phyloP scores from a whole-genome alignment of 2,329 filamentous ascomycete genomes.

The Tolypocladium tundrense region DNA sequence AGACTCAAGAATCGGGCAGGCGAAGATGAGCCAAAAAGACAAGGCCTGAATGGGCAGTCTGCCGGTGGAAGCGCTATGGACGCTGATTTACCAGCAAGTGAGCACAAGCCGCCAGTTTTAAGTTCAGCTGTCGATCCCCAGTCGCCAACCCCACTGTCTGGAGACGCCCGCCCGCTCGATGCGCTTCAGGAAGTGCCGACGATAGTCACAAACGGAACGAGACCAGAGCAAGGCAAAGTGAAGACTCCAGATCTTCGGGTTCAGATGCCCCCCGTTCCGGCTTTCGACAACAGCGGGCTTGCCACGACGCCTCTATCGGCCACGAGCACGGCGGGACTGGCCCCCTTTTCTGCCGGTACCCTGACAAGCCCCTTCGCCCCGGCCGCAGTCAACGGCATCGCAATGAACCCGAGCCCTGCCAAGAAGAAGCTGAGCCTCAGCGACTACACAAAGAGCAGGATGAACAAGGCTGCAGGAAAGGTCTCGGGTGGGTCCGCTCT shows the following conservation, averaged over 20 bases:
- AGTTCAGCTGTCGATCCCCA: conserved; percentile 11
- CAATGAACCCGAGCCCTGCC: conserved; percentile 44
- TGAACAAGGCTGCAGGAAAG: conserved; percentile 41
- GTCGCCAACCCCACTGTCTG: conserved; percentile 11
- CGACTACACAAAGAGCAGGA: conserved; percentile 51
- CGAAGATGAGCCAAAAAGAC: conserved; percentile 25
- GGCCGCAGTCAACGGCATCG: conserved; percentile 30
- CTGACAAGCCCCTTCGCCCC: conserved; percentile 33
- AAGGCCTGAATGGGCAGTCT: conserved; percentile 8
- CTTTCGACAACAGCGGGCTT: conserved; percentile 31
- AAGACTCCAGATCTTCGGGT: conserved; percentile 39
- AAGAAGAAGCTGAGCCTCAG: conserved; percentile 60
- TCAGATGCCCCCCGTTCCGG: conserved; percentile 45
- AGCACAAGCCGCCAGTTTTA: conserved; percentile 14
- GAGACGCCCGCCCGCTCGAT: conserved; percentile 20
- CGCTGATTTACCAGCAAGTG: conserved; percentile 24
- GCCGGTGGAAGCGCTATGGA: conserved; percentile 27
- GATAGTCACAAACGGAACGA: conserved; percentile 1
- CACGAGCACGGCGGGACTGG: conserved; percentile 32
- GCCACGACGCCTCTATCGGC: conserved; percentile 38
- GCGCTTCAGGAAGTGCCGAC: conserved; percentile 17
- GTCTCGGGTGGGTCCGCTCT: conserved; percentile 14
- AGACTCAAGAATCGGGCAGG: conserved; percentile 32
- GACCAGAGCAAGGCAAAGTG: conserved; percentile 14
- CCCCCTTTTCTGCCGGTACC: conserved; percentile 33